A percentile compares a stretch with the other conserved stretches of the same genome.
Conservation (phyloP, 78 protist genomes). For the Polysphondylium violaceum region DNA sequence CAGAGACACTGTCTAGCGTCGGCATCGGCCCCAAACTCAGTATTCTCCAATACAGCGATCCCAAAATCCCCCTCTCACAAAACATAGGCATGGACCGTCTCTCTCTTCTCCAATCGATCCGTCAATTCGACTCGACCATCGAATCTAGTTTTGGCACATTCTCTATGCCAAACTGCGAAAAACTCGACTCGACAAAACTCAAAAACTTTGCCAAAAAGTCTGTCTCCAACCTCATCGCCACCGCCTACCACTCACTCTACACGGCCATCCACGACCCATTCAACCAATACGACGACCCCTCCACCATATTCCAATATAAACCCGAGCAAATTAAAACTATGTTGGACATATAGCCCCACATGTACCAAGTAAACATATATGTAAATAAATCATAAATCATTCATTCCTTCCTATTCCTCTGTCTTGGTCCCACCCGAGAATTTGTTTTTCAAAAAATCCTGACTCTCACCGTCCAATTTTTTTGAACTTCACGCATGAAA, state of each 20-base stretch:
- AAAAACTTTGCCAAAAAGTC: conserved; percentile 2
- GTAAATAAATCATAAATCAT: no score
- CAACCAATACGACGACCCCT: conserved; percentile 75
- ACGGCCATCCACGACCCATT: conserved; percentile 28
- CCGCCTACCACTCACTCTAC: conserved; percentile 64
- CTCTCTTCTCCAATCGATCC: conserved; percentile 29
- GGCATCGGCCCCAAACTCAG: conserved; percentile 50
- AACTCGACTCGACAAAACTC: not conserved
- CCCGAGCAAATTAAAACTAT: conserved; percentile 79
- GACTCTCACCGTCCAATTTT: no score
- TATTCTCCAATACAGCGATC: conserved; percentile 53
- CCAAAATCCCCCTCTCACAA: conserved; percentile 41
- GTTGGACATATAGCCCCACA: conserved; percentile 38
- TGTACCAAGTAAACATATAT: no score
- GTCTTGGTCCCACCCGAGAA: no score
- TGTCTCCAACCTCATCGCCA: conserved; percentile 24
- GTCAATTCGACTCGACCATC: conserved; percentile 44
- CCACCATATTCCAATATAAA: conserved; percentile 55
- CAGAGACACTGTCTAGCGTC: conserved; percentile 4
- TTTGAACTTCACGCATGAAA: no score
- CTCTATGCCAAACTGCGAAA: conserved; percentile 27
- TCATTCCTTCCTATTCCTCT: no score
- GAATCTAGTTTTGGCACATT: conserved; percentile 44
- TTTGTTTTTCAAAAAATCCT: no score
- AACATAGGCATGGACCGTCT: conserved; percentile 44